Evolutionary conservation across 2,329 filamentous ascomycete genomes (phyloP), one percentile per base, ranked within the genome.

Genomic region (Gliomastix tumulicola): DNA sequence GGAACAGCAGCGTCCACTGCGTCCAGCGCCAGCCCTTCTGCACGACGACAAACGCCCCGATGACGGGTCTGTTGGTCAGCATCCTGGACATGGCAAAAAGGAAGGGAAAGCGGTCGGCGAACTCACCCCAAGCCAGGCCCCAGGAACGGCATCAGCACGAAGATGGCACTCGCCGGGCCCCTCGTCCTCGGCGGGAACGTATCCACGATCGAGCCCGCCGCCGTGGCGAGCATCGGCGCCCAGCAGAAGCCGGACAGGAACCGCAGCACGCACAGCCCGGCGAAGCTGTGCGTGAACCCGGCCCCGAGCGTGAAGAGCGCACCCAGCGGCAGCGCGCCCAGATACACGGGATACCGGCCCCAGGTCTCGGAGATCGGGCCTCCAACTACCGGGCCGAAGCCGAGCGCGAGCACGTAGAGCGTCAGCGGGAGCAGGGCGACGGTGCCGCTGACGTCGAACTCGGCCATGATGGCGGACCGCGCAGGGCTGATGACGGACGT

Each of bases 401-500:
- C 74, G 1, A 83, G 63, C 1, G 76, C 78, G 9, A 81, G 55
- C 6, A 77, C 69, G 50, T 79, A 84, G 6, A 79, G 51, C 0
- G 78, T 70, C 1, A 83, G 53, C 0, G 73, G 71, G 1, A 82
- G 55, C n/a, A 83, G 59, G 1, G 78, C 71, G 7, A 67, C 63
- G 2, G 74, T 79, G 34, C 65, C 63, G 12, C 64, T 66, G 11
- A 80, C 63, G 31, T 63, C 44, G 50, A 84, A 84, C 7, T 73
- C 62, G 1, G 49, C 28, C 56, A 68, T 68, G 6, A 82, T 49
- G 4, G 70, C 56, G 3, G 44, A 32, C 17, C 63, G 49, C 5
- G 66, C 67, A 0, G 74, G 62, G 21, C 68, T 71, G 49, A 75
- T 67, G 41, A 77, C 65, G 10, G 76, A 76, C 0, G 67, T 68